Conservation (phyloP, 2,329 filamentous ascomycete genomes). For the Cytospora piceicola region DNA sequence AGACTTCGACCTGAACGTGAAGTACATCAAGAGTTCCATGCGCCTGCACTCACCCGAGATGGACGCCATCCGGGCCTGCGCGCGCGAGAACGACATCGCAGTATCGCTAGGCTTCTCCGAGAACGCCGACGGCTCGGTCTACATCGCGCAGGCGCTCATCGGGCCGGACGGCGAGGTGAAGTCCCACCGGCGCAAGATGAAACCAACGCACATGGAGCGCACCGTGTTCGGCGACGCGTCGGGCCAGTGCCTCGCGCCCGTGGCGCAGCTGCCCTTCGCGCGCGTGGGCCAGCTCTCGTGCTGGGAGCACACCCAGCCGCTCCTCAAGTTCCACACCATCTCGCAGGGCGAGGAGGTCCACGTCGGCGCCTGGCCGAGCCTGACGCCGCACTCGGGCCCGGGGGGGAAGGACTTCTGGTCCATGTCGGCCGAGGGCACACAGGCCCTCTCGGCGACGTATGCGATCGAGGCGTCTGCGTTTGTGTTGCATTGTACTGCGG, state of each 20-base stretch:
- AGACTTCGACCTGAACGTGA: constrained; percentile 37
- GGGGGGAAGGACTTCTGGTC: constrained; percentile 35
- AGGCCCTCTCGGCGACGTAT: constrained; percentile 54
- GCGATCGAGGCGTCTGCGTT: constrained; percentile 60
- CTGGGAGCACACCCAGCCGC: constrained; percentile 56
- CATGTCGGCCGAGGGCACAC: constrained; percentile 38
- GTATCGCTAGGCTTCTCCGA: constrained; percentile 56
- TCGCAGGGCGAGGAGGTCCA: constrained; percentile 51
- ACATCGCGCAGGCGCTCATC: constrained; percentile 53
- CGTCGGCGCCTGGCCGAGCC: constrained; percentile 51
- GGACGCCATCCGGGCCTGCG: constrained; percentile 45
- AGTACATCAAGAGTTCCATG: constrained; percentile 48
- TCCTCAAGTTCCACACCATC: constrained; percentile 53
- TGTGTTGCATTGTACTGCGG: constrained; percentile 56
- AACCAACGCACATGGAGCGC: constrained; percentile 57
- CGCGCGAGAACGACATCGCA: constrained; percentile 48
- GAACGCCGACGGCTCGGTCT: constrained; percentile 49
- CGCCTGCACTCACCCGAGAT: constrained; percentile 49
- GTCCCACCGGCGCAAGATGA: constrained; percentile 52
- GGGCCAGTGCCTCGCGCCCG: constrained; percentile 44
- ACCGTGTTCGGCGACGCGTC: constrained; percentile 52
- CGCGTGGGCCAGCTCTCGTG: constrained; percentile 52
- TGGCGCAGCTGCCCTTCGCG: constrained; percentile 45
- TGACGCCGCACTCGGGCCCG: constrained; percentile 5
- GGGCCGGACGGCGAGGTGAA: constrained; percentile 45